Evolutionary conservation across 2,329 filamentous ascomycete genomes (phyloP).

Genomic region (Amauroascus verrucosus): DNA sequence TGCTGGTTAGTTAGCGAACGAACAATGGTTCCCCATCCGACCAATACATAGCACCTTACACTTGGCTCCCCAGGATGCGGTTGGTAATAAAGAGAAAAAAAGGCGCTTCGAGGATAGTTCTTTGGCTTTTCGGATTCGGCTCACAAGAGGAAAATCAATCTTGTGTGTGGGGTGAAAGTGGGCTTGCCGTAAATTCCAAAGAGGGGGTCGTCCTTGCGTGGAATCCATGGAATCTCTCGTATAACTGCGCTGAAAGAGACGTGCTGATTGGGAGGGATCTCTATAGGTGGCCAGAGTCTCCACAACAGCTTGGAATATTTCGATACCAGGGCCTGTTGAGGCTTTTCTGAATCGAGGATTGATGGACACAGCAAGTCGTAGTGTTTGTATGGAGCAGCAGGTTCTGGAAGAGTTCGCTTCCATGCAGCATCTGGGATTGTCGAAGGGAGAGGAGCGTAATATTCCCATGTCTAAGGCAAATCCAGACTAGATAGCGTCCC

Average conservation of each 20-base stretch:
- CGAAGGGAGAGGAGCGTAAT: neutral
- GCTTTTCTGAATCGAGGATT: neutral
- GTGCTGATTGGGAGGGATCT: neutral
- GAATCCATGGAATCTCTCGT: slow-evolving; percentile 3
- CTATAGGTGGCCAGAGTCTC: no score
- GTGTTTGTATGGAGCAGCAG: neutral
- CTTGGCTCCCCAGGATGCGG: no score
- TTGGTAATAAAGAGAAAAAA: neutral
- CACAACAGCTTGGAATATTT: neutral
- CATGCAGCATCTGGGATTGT: neutral
- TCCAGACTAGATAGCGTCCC: neutral
- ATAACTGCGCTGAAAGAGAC: neutral
- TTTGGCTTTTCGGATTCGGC: slow-evolving; percentile 2
- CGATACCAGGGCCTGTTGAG: neutral
- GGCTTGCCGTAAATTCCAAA: slow-evolving; percentile 1
- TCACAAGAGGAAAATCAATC: neutral
- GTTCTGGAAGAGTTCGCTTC: neutral
- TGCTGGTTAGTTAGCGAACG: no score
- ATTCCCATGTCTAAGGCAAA: neutral
- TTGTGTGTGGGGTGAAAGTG: neutral
- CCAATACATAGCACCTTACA: no score
- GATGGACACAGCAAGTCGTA: neutral
- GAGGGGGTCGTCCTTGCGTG: slow-evolving; percentile 1
- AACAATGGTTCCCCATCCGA: no score
- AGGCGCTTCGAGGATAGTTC: neutral